Percentiles rank a stretch among this genome's conserved stretches.
These are phyloP conservation scores for Hanseniaspora uvarum DNA, from an alignment of 1,139 yeast species.

Conservation along the genomic window DNA sequence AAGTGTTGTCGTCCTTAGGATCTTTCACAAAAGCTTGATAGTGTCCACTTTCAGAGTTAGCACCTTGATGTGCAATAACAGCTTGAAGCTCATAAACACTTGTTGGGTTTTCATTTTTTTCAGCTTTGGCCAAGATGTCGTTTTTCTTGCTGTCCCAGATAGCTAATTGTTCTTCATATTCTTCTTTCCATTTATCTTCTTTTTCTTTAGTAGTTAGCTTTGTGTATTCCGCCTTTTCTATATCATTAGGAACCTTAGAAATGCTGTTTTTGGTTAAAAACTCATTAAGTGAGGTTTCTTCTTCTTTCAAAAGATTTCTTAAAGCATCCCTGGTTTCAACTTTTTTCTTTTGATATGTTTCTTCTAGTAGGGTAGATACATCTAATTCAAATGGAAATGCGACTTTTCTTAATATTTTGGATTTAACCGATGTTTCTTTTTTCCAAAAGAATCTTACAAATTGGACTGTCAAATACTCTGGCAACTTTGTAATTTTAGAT, in stretches of 20 bases:
- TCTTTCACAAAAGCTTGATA: constrained; percentile 83
- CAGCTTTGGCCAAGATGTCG: constrained; percentile 32
- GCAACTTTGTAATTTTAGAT: constrained; percentile 66
- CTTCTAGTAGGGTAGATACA: constrained; percentile 74
- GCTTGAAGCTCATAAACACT: constrained; percentile 77
- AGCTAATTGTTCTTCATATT: constrained; percentile 29
- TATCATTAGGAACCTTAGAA: constrained; percentile 21
- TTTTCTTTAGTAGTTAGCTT: constrained; percentile 25
- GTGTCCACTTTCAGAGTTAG: constrained; percentile 95
- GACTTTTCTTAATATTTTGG: constrained; percentile 86
- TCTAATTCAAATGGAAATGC: constrained; percentile 91
- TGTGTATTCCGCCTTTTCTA: constrained; percentile 30
- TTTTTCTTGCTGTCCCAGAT: constrained; percentile 34
- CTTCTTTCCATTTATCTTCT: constrained; percentile 31
- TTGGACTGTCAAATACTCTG: constrained; percentile 80
- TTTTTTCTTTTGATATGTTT: constrained; percentile 55
- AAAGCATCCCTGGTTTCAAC: constrained; percentile 66
- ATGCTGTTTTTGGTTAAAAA: constrained; percentile 40
- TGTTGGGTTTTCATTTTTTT: constrained; percentile 69
- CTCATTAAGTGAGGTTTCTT: constrained; percentile 61
- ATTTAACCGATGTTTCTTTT: constrained; percentile 78
- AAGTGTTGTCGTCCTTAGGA: constrained; percentile 57
- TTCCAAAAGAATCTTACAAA: constrained; percentile 95
- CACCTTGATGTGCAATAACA: constrained; percentile 85
- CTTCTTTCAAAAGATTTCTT: constrained; percentile 66